Percentiles rank a stretch among this genome's conserved stretches.
Conservation (phyloP, 192 early-diverging fungal genomes). For the Podila epigama region DNA sequence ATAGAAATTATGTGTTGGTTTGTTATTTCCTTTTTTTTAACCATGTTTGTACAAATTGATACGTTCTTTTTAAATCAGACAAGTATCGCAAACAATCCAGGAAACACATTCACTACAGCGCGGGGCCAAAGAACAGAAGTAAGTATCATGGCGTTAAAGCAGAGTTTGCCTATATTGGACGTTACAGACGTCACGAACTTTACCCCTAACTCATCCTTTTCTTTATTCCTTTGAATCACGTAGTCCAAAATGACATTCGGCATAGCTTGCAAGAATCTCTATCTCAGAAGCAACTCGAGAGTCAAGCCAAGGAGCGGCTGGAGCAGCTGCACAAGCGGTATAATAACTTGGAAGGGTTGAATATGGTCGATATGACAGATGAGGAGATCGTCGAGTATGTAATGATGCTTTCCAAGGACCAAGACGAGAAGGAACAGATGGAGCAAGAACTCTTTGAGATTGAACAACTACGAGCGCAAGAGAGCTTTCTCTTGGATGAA, state of each 20-base stretch:
- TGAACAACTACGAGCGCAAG: slow-evolving; percentile 20
- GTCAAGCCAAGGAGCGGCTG: slow-evolving; percentile 25
- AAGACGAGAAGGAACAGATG: slow-evolving; percentile 12
- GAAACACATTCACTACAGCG: slow-evolving; percentile 31
- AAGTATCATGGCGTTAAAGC: no score
- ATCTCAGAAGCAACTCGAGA: slow-evolving; percentile 22
- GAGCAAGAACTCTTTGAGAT: slow-evolving; percentile 9
- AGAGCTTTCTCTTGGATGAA: neutral
- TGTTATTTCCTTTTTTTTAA: neutral
- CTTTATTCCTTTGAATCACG: neutral
- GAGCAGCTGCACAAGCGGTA: slow-evolving; percentile 34
- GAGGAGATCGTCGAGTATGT: slow-evolving; percentile 65
- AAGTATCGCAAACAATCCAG: slow-evolving; percentile 22
- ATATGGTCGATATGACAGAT: slow-evolving; percentile 58
- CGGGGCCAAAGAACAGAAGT: slow-evolving; percentile 30
- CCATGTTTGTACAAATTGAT: neutral
- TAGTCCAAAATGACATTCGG: slow-evolving; percentile 34
- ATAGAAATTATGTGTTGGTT: neutral
- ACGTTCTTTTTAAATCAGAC: slow-evolving; percentile 10
- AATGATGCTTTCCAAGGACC: slow-evolving; percentile 57
- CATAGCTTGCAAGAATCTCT: slow-evolving; percentile 33
- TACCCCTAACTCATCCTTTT: no score
- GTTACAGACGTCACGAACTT: no score
- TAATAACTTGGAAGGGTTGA: slow-evolving; percentile 46
- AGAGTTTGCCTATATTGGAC: no score